Percentiles rank a stretch among this genome's conserved stretches.
Evolutionary conservation across 2,329 filamentous ascomycete species (phyloP).

Genomic region (Esteya vermicola): DNA sequence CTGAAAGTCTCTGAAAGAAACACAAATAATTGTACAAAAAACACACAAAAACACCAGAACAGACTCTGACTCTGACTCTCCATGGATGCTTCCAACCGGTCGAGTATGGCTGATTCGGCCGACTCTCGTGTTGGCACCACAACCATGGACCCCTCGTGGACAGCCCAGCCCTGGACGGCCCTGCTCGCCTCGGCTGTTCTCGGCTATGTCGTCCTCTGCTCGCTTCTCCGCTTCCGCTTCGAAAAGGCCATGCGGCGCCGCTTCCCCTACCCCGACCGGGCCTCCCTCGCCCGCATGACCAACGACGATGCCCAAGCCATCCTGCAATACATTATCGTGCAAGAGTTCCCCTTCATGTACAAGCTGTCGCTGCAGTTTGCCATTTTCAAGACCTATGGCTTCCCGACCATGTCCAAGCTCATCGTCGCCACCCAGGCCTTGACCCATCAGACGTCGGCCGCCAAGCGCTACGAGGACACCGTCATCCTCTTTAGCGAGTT

Average conservation of each 20-base stretch:
- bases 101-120: no score
- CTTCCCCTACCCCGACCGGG: constrained; percentile 19
- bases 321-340: constrained; percentile 17
- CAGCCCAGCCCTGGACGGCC: not conserved
- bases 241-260: constrained; percentile 16
- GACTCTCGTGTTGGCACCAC: not conserved
- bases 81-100: no score
- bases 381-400: constrained; percentile 28
- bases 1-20: no score
- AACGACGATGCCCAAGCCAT: constrained; percentile 30
- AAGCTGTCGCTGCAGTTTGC: constrained; percentile 23
- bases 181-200: constrained; percentile 10
- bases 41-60: not conserved
- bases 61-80: no score
- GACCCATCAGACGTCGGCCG: constrained; percentile 15
- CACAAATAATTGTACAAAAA: no score
- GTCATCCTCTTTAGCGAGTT: constrained; percentile 23
- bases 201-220: constrained; percentile 20
- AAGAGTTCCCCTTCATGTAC: constrained; percentile 25
- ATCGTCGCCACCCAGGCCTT: constrained; percentile 22
- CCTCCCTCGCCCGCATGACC: constrained; percentile 24
- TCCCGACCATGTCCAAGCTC: constrained; percentile 22
- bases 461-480: constrained; percentile 29
- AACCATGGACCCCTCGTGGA: not conserved
- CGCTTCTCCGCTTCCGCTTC: constrained; percentile 21